These are phyloP conservation scores for Neurospora hispaniola DNA, from an alignment of 495 filamentous ascomycete species.

Conservation along the genomic window DNA sequence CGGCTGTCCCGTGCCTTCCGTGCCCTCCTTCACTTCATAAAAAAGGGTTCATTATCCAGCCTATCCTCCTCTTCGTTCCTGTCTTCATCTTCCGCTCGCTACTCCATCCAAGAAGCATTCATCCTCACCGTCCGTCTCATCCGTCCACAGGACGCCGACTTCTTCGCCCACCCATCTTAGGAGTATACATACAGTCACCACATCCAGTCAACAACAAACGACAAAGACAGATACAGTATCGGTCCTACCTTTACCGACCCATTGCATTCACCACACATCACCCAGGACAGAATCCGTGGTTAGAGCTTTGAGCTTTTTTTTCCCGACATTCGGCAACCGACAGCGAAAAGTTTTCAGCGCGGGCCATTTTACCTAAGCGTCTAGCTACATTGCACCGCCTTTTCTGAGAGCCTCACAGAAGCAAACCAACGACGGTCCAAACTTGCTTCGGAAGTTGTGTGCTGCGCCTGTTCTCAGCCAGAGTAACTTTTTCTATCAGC, in stretches of 20 bases:
- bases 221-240: not conserved
- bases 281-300: not conserved
- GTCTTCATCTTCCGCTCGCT: not conserved
- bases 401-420: not conserved
- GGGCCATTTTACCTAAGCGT: not conserved
- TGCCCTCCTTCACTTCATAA: not conserved
- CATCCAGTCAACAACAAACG: not conserved
- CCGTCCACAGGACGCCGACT: not conserved
- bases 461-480: not conserved
- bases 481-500: not conserved
- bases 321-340: not conserved
- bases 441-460: not conserved
- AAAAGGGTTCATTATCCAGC: not conserved
- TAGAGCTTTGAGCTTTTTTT: not conserved
- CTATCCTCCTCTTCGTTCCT: not conserved
- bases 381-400: not conserved
- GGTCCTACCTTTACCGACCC: not conserved
- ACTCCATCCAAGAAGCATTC: not conserved
- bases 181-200: not conserved
- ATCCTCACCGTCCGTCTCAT: not conserved
- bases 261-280: not conserved
- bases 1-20: slow-evolving; percentile 4
- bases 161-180: not conserved
- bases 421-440: not conserved
- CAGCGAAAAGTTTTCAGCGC: not conserved